These are phyloP conservation scores for Comarum palustre DNA, from an alignment of 306 rosid genomes.

Conservation along the genomic window DNA sequence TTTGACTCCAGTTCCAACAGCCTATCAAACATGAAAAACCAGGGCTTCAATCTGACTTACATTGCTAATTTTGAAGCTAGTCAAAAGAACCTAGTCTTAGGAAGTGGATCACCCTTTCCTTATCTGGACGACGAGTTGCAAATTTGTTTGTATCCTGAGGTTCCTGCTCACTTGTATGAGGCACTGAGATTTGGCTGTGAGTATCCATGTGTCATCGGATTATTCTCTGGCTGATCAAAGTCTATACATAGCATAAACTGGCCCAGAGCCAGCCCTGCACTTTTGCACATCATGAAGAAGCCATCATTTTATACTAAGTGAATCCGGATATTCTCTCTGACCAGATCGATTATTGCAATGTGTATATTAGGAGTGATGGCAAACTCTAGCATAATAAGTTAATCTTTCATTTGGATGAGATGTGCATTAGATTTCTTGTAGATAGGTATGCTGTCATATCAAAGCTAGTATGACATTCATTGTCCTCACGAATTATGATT, in stretches of 20 bases:
- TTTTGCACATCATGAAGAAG: constrained; percentile 32
- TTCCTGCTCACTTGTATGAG: constrained; percentile 57
- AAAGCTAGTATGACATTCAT: not conserved
- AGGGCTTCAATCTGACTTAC: constrained; percentile 42
- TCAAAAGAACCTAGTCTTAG: constrained; percentile 49
- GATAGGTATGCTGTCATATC: constrained; percentile 6
- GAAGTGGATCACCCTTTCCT: constrained; percentile 41
- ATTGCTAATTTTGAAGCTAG: constrained; percentile 45
- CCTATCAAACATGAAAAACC: constrained; percentile 47
- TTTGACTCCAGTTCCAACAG: constrained; percentile 44
- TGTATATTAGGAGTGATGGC: constrained; percentile 51
- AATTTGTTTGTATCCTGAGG: constrained; percentile 51
- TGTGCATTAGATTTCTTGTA: constrained; percentile 19
- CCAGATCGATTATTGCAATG: constrained; percentile 38
- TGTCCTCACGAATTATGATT: not conserved
- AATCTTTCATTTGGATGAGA: constrained; percentile 22
- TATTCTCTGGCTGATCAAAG: constrained; percentile 65
- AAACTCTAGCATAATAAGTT: constrained; percentile 48
- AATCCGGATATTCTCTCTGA: constrained; percentile 53
- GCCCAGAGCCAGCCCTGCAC: constrained; percentile 29
- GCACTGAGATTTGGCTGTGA: constrained; percentile 41
- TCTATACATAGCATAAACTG: constrained; percentile 64
- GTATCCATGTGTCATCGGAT: constrained; percentile 51
- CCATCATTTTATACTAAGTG: constrained; percentile 27
- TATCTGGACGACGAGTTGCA: constrained; percentile 62